Evolutionary conservation across 495 filamentous ascomycete species (phyloP), one percentile per base, ranked within the genome.

Genomic region (Penicillium ochrochloron): DNA sequence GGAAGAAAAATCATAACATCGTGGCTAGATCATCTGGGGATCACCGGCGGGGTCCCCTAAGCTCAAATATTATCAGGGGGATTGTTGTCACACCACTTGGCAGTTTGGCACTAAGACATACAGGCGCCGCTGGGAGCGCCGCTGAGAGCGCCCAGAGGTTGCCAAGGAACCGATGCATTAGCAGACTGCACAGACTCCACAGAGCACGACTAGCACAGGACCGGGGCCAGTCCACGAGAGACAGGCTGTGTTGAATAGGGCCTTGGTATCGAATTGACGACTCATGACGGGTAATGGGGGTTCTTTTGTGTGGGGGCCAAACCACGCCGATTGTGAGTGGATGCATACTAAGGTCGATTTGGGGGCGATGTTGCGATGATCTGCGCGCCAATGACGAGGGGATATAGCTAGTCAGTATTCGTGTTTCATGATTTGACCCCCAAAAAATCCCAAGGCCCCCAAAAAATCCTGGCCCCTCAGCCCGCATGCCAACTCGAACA

Each of bases 321-420:
- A 56, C 33, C 2, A 5, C 15, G 53, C 10, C 33, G 3, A 23
- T 33, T 15, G 31, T 35, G 29, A 23, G 31, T 31, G 31, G 31
- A 56, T 19, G 53, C 25, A 11, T n/a, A 15, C 51, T 34, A 34
- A 37, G 53, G 19, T 34, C 29, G 15, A 34, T 54, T 56, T 56
- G 53, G 53, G 53, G 53, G 53, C 33, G n/a, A 56, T 37, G 19
- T 19, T 35, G 53, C 19, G 53, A 27, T 37, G 31, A 56, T 56
- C 53, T 56, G 53, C 33, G 27, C 48, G 25, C 27, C 48, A 27
- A 31, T 52, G 48, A 52, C 12, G 48, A 52, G 25, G 48, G 48
- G 27, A 29, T 23, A 11, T 5, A 4, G 44, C 19, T 7, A 19
- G 15, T 44, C 14, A 5, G 3, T 39, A 12, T 39, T 10, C 11